Evolutionary conservation across 1,284 basidiomycete species (phyloP), one percentile per base, ranked within the genome.

Genomic region (Tilletia walkeri): DNA sequence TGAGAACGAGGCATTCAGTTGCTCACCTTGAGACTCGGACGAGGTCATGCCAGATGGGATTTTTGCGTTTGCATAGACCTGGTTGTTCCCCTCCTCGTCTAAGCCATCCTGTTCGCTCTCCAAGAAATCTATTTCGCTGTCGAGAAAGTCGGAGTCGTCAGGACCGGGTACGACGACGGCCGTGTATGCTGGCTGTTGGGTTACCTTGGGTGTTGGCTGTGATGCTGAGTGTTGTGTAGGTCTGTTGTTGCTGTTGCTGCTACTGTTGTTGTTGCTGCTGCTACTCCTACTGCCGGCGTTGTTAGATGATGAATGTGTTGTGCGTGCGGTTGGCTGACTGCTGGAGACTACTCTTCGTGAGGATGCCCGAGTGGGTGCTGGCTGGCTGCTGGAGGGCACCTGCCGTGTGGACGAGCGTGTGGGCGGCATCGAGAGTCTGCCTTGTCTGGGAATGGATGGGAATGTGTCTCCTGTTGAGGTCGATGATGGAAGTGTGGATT

Each of bases 101-200:
- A 45, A 9, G 41, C 41, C 41, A 45, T 45, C 41, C 41, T 45
- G 41, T 7, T 45, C 41, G 41, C 41, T 45, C 41, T 45, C 41
- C 41, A 45, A 14, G 9, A 45, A 14, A 41, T 63, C 59, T 4
- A 34, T 41, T 2, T 63, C 59, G 34, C 59, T 63, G 65, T 66
- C 65, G 65, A 66, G 65, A 45, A 48, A 66, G 45, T 66, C 65
- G 20, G 65, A 66, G 45, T 66, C 65, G 24, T 66, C 65, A 10
- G 65, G 65, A 9, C 45, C 65, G 14, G 48, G 41, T 10, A 66
- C 48, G 20, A 66, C 20, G 20, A 63, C 36, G 9, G 41, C 41
- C 4, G 30, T 10, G 36, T 63, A 56, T n/a, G 24, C 24, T 30
- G 20, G 12, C 7, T 63, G 59, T 5, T 34, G 16, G 34, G 41